A percentile compares a stretch with the other conserved stretches of the same genome.
Conservation (phyloP, 148 eudicot genomes). For the Vaccinium corymbosum region DNA sequence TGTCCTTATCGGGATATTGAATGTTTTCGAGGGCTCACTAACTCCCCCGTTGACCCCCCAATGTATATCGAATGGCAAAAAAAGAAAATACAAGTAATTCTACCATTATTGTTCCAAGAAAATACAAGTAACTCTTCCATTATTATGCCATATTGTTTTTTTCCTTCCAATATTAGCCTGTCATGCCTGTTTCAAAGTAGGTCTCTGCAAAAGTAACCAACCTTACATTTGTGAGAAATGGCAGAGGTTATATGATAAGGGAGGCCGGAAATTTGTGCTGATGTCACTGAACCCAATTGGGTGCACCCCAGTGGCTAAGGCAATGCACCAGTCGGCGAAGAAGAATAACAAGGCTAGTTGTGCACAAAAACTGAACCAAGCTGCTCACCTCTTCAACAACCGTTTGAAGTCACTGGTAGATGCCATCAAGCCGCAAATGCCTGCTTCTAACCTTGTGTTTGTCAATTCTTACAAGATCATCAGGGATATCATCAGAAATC, state of each 20-base stretch:
- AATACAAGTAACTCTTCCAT: too few relatives aligned
- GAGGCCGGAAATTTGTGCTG: constrained; percentile 7
- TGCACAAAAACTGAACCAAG: not conserved
- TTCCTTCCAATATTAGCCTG: not conserved
- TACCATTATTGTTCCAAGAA: too few relatives aligned
- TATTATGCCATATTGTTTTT: not conserved
- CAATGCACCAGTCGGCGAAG: not conserved
- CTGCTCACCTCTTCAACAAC: constrained; percentile 12
- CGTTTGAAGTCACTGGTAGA: not conserved
- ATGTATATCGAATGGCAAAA: too few relatives aligned
- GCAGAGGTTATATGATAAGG: constrained; percentile 7
- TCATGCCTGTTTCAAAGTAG: not conserved
- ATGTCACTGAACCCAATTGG: constrained; percentile 15
- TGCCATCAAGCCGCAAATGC: not conserved
- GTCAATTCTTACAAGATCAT: constrained; percentile 9
- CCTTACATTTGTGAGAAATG: not conserved
- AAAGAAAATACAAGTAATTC: too few relatives aligned
- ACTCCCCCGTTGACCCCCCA: too few relatives aligned
- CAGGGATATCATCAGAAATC: constrained; percentile 9
- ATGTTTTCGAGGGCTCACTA: too few relatives aligned
- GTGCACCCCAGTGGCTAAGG: constrained; percentile 2
- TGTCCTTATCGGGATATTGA: too few relatives aligned
- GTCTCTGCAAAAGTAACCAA: not conserved
- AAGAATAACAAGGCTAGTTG: not conserved
- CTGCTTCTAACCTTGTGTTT: constrained; percentile 7